Evolutionary conservation across 106 monocot genomes (phyloP), one percentile per base, ranked within the genome.

Genomic region (Phalaenopsis aphrodite): DNA sequence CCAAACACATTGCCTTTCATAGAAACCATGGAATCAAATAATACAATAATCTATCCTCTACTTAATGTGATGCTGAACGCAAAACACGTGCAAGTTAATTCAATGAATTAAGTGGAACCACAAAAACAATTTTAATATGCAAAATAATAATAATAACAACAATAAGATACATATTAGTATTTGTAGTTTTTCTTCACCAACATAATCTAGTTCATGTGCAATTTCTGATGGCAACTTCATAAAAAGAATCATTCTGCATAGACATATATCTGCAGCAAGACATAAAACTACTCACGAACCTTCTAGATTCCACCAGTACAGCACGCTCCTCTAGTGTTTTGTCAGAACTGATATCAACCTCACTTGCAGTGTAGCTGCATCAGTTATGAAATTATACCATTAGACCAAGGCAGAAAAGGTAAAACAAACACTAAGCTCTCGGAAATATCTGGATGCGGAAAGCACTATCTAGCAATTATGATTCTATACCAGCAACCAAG

Each of bases 311-410:
- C 52, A 85, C 72, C 49, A 92, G 85, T 24, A 85, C 42, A 68
- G 86, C 57, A 41, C 76, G 88, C 41, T 91, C 88, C 52, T 95
- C 91, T 18, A 79, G 56, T 38, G 83, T 58, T 80, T 82, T 88
- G 83, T 90, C 82, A 66, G 73, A 41, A 73, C 74, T 81, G 38
- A 65, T 42, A 72, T 92, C 87, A 14, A 86, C 43, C 72, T 90
- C 90, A 66, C 88, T 83, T 39, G 85, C 83, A 72, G 83, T 85
- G 79, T 87, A 88, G 81, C 95, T 90, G 88, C 77, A 89, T 42
- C n/a, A 58, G 36, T 23, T 2, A 79, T 23, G 10, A 36, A 42
- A 43, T 6, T 7, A 64, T 11, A 55, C 19, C 19, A 16, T 14
- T 24, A 47, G 21, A 64, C 41, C 6, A 56, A 47, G 41, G 36